Evolutionary conservation across 257 asterid genomes (phyloP), one percentile per base, ranked within the genome.

Genomic region (Solanum medicagineum): DNA sequence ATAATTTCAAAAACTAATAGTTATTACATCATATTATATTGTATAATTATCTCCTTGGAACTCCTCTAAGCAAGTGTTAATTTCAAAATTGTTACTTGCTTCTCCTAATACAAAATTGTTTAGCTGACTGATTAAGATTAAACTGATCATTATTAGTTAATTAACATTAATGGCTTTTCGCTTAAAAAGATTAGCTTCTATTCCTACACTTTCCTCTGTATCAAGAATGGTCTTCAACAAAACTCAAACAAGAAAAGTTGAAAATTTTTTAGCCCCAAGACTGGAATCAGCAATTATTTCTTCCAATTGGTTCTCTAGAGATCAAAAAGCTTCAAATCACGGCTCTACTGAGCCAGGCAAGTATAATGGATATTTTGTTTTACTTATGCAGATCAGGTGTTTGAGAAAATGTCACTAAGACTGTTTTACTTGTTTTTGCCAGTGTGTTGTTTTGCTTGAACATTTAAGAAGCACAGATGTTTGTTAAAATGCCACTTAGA

Each of bases 381-480:
- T 85, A 20, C 36, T 29, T 47, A 54, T 2, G 81, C 45, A 29
- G 53, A 44, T 86, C 73, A 87, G 8, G 42, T 91, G 93, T 88
- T 92, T 92, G 95, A 87, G 36, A 71, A 92, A 93, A 89, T 86
- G 90, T 87, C 89, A n/a, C 90, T 85, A 11, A 71, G 86, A 86
- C 32, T 55, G 15, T 3, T 3, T 7, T 40, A 1, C 40, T 69
- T 22, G 17, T 5, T 10, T 15, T 11, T 47, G 47, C 8, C 47
- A 8, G 47, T 7, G 8, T 44, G 1, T 44, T 8, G 8, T 16
- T 49, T 83, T 77, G 5, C 69, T 83, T 22, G 2, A 7, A 12
- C 14, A 16, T 40, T 32, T 29, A 65, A 2, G 77, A 24, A 24
- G 49, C 36, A 85, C 80, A 87, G 4, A 47, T 91, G 92, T 88